Evolutionary conservation across 176 grass and related monocot genomes (phyloP), one percentile per base, ranked within the genome.

Genomic region (Hordeum vulgare): DNA sequence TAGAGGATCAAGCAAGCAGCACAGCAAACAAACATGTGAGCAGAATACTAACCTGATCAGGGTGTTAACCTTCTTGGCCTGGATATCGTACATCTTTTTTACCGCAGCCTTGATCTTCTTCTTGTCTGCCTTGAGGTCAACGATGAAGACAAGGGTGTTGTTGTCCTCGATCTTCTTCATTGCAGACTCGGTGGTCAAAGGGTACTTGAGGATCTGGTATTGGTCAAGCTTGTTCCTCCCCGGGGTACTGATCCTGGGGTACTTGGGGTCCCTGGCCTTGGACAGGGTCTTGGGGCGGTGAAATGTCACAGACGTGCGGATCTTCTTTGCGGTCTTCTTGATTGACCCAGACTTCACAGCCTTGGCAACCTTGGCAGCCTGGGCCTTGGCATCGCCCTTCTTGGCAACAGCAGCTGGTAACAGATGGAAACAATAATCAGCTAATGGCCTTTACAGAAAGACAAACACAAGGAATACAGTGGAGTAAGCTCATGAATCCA

Each of bases 81-180:
- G 86, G 20, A 94, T 94, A 61, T 91, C 89, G 0, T 94, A 94
- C 92, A 94, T 91, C 66, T 91, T 91, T 58, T 91, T 94, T 5
- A 94, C 86, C 1, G 89, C 89, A 58, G 86, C 92, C 89, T 94
- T 94, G 35, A 94, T 94, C 81, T 91, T 94, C 21, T 94, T 94
- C 84, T 91, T 94, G 78, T 94, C 89, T 0, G 92, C 92, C 67
- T 88, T 88, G 31, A 94, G 81, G 79, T 94, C 89, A 0, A 94
- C 92, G 28, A 94, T 91, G 76, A 94, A 94, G 13, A 94, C 89
- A 8, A 94, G 76, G 11, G 92, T 94, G 74, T 91, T 94, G 82
- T 94, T 91, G 53, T 94, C 92, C 59, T 94, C 92, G 24, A 94
- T 94, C 28, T 91, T 94, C 89, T 94, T 94, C 92, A 91, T 94